These are phyloP conservation scores for Elongisporangium undulatum DNA, from an alignment of 352 stramenopile genomes.

Conservation along the genomic window DNA sequence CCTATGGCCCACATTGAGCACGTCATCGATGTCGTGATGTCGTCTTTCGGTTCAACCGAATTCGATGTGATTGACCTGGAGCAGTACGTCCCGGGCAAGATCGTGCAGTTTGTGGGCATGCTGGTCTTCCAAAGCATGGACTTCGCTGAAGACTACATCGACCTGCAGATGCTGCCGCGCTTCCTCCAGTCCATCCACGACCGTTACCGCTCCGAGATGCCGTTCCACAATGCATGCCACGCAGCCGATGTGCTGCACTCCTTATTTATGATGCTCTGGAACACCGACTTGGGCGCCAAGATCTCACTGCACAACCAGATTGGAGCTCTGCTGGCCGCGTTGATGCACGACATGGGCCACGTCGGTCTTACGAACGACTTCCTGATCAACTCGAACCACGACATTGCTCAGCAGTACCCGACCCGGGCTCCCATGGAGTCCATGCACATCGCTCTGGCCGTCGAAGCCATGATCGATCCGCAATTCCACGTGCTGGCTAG, in stretches of 20 bases:
- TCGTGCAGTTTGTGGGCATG: constrained; percentile 64
- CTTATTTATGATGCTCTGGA: constrained; percentile 68
- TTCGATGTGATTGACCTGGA: constrained; percentile 71
- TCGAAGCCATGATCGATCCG: constrained; percentile 42
- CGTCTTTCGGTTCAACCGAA: constrained; percentile 55
- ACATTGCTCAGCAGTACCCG: constrained; percentile 52
- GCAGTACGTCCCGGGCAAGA: constrained; percentile 55
- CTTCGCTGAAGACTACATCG: constrained; percentile 41
- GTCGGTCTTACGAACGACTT: constrained; percentile 78
- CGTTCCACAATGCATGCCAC: constrained; percentile 82
- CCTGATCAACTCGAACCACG: constrained; percentile 68
- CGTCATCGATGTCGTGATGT: constrained; percentile 44
- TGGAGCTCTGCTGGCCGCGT: constrained; percentile 57
- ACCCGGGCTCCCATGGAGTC: constrained; percentile 69
- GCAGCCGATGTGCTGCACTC: constrained; percentile 77
- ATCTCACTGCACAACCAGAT: constrained; percentile 67
- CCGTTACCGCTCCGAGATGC: constrained; percentile 58
- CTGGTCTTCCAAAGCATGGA: constrained; percentile 71
- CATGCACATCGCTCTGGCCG: constrained; percentile 61
- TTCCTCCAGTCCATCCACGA: constrained; percentile 64
- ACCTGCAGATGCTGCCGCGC: constrained; percentile 37
- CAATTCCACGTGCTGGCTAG: constrained; percentile 52
- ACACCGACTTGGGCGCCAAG: constrained; percentile 40
- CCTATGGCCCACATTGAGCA: constrained; percentile 29
- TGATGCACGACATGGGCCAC: constrained; percentile 84